Evolutionary conservation across 1,284 basidiomycete species (phyloP), one percentile per base, ranked within the genome.

Genomic region (Naganishia sp.): DNA sequence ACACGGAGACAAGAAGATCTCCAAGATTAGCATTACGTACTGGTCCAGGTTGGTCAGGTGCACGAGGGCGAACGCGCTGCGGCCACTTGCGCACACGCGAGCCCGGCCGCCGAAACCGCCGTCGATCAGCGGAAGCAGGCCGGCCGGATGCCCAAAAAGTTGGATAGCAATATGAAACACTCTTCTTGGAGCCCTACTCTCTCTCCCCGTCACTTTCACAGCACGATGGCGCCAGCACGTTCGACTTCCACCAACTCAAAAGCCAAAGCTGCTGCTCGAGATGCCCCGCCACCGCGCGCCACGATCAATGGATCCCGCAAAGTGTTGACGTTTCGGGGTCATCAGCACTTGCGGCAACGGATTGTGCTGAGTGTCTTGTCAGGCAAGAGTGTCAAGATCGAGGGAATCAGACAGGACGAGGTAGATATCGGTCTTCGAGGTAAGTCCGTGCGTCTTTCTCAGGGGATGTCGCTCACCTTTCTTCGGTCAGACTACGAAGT

Each of bases 341-440:
- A 97, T 77, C 84, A 88, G 63, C 85, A 91, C 79, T 83, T 99
- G 42, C 85, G 95, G 23, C 87, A 90, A 71, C 88, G 95, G 17
- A 82, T 99, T 3, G 87, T 94, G 0, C 84, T 99, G 6, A 90
- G 92, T 1, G 83, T 97, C 17, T 83, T 99, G 45, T 92, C 92
- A 47, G 92, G 94, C 61, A 90, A 90, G 71, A 83, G 90, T 21
- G 85, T 97, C 11, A 85, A 88, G 67, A 90, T 99, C 63, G 90
- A 95, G 75, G 87, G 86, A 73, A 97, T 99, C 70, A 87, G 96
- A 17, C 83, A 92, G 0, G 88, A 94, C 60, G 92, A 96, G 80
- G 90, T 93, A 72, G 89, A 96, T 76, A 95, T 96, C 43, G 96
- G 96, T 78, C 81, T 99, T 32, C 83, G 89, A 84, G 90, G 90